Evolutionary conservation across 108 stramenopile species (phyloP).

Genomic region (Nitzschia sp.): DNA sequence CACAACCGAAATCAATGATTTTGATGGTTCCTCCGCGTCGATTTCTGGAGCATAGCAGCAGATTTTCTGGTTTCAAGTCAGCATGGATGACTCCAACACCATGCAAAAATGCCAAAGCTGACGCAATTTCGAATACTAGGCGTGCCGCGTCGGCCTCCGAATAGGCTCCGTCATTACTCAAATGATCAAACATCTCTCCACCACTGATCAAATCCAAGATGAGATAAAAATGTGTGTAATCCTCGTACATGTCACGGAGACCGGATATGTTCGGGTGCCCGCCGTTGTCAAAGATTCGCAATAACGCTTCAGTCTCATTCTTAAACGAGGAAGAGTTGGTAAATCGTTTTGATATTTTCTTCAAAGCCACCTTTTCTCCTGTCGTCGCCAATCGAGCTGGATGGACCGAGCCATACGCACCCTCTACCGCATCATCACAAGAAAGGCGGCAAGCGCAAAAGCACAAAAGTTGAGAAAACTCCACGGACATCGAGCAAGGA

Average conservation of each 20-base stretch:
- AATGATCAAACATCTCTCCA: slow-evolving; percentile 84
- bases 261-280: slow-evolving; percentile 78
- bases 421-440: slow-evolving; percentile 36
- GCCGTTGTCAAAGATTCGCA: slow-evolving; percentile 71
- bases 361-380: slow-evolving; percentile 80
- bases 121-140: slow-evolving; percentile 66
- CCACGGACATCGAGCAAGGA: too few species aligned
- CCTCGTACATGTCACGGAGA: slow-evolving; percentile 40
- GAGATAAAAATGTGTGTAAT: slow-evolving; percentile 66
- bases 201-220: slow-evolving; percentile 73
- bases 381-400: slow-evolving; percentile 59
- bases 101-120: slow-evolving; percentile 78
- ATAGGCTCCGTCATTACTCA: slow-evolving; percentile 73
- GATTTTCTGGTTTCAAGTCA: slow-evolving; percentile 86
- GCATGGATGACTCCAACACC: slow-evolving; percentile 70
- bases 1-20: slow-evolving; percentile 90
- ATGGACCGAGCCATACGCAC: slow-evolving; percentile 80
- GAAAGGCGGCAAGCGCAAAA: too few species aligned
- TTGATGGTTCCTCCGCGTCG: slow-evolving; percentile 67
- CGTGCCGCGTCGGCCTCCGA: slow-evolving; percentile 74
- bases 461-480: too few species aligned
- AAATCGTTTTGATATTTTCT: slow-evolving; percentile 81
- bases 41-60: slow-evolving; percentile 63
- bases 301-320: slow-evolving; percentile 74
- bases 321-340: slow-evolving; percentile 69